These are phyloP conservation scores for Podaxis pistillaris DNA, from an alignment of 768 basidiomycete species.

Conservation along the genomic window DNA sequence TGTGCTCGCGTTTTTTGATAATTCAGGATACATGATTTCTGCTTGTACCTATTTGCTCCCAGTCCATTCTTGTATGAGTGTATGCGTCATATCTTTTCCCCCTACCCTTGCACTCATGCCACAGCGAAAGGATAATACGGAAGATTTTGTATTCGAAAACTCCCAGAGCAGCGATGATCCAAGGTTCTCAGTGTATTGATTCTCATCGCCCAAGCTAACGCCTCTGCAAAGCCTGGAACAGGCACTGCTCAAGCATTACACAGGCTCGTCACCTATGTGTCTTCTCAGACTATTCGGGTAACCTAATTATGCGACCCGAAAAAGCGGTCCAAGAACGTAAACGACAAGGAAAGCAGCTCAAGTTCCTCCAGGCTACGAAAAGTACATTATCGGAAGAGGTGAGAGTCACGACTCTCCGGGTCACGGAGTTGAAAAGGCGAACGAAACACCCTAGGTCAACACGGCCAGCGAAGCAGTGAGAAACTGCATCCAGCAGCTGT, in stretches of 20 bases:
- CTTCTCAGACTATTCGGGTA: not conserved
- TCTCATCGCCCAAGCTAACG: not conserved
- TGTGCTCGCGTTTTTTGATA: slow-evolving; percentile 31
- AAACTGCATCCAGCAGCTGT: slow-evolving; percentile 8
- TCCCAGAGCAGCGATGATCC: slow-evolving; percentile 7
- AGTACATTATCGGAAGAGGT: slow-evolving; percentile 9
- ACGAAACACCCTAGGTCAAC: not conserved
- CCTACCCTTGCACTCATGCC: not conserved
- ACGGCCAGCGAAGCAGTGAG: not conserved
- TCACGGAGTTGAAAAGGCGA: not conserved
- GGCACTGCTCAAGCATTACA: slow-evolving; percentile 8
- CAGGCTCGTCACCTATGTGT: not conserved
- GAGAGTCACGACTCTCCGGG: not conserved
- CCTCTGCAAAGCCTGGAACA: slow-evolving; percentile 2
- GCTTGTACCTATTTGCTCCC: slow-evolving; percentile 9
- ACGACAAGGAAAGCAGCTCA: not conserved
- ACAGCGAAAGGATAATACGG: not conserved
- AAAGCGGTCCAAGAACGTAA: slow-evolving; percentile 6
- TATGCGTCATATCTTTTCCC: not conserved
- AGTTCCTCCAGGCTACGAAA: slow-evolving; percentile 7
- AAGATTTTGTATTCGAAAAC: slow-evolving; percentile 8
- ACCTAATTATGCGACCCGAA: not conserved
- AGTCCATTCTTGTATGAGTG: not conserved
- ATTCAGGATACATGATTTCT: not conserved
- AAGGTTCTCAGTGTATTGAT: not conserved